Base-by-base conservation (phyloP, 306 rosid species). In the Acacia crassicarpa region DNA sequence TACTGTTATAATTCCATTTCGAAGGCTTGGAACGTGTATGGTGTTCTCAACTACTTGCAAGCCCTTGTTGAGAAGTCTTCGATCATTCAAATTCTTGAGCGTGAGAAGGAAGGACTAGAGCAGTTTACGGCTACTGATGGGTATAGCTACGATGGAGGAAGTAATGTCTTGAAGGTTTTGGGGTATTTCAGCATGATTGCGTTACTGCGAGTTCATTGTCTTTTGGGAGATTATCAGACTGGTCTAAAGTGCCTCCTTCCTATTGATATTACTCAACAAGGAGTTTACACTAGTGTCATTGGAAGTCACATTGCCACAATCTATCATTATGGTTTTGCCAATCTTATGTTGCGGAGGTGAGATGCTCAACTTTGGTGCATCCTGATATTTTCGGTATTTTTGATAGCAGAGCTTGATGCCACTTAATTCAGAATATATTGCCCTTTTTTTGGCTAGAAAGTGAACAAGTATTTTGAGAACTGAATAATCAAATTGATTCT, bases 111-210 rank as follows among this genome's bases (percentile, higher is more conserved):
- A 66, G 99, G 98, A 40, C 84, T 92, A 27, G 98, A 89, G 68
- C 98, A 93, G 41, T 96, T 93, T 71, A 93, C 99, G 14, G 82
- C 91, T 3, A 92, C 91, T 9, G 99, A 96, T 90, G 99, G 99
- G 20, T 96, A 96, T 83, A 97, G 92, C 83, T 92, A 96, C 74
- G 86, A 76, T 54, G 97, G 98, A 16, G 99, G 98, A 41, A 96
- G 99, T 81, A 96, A 96, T 81, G 99, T 96, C 25, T 81, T 96
- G 89, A 96, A 96, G 94, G 98, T 96, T n/a, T 81, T 96, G 88
- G 99, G 98, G 40, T 96, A 96, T 84, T 96, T 96, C 83, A 91
- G 99, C 79, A 93, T 92, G 99, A 97, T 96, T 76, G 99, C 98
- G 8, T 87, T 96, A 87, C 92, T 96, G 22, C 87, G 97, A 78